A percentile compares a stretch with the other conserved stretches of the same genome.
phyloP scores from a whole-genome alignment of 2,329 filamentous ascomycete genomes.

The Colletotrichum neosansevieriae region DNA sequence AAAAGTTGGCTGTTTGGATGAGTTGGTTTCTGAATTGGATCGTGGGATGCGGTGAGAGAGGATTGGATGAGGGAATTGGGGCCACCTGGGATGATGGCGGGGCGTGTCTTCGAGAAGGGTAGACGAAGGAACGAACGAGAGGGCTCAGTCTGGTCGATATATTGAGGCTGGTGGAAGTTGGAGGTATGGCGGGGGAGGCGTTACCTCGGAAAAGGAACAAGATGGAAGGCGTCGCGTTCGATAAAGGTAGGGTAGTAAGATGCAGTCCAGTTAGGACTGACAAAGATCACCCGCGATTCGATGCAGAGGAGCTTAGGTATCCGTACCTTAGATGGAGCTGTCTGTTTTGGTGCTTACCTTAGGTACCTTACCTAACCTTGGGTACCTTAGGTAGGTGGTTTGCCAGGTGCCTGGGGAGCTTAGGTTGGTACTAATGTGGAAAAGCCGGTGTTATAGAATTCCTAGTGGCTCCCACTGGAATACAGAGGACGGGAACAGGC shows the following conservation, averaged over 20 bases:
- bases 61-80: slow-evolving; percentile 27
- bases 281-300: not conserved
- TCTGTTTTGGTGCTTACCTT: not conserved
- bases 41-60: slow-evolving; percentile 15
- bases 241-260: not conserved
- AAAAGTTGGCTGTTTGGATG: slow-evolving; percentile 23
- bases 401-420: not conserved
- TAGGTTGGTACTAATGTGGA: slow-evolving; percentile 8
- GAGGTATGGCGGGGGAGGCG: slow-evolving; percentile 13
- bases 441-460: slow-evolving; percentile 13
- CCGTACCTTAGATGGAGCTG: slow-evolving; percentile 13
- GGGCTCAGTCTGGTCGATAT: slow-evolving; percentile 3
- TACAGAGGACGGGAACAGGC: slow-evolving; percentile 18
- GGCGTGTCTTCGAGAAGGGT: slow-evolving; percentile 15
- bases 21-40: slow-evolving; percentile 30
- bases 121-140: not conserved
- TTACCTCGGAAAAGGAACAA: slow-evolving; percentile 5
- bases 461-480: slow-evolving; percentile 17
- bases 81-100: slow-evolving; percentile 24
- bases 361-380: too few species aligned
- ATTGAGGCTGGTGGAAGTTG: slow-evolving; percentile 4
- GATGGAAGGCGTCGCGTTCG: slow-evolving; percentile 7
- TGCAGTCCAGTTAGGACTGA: slow-evolving; percentile 1
- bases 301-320: slow-evolving; percentile 5
- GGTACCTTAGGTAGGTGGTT: too few species aligned